Percentiles rank a stretch among this genome's conserved stretches.
Conservation (phyloP, 495 filamentous ascomycete genomes). For the Daldinia loculata region DNA sequence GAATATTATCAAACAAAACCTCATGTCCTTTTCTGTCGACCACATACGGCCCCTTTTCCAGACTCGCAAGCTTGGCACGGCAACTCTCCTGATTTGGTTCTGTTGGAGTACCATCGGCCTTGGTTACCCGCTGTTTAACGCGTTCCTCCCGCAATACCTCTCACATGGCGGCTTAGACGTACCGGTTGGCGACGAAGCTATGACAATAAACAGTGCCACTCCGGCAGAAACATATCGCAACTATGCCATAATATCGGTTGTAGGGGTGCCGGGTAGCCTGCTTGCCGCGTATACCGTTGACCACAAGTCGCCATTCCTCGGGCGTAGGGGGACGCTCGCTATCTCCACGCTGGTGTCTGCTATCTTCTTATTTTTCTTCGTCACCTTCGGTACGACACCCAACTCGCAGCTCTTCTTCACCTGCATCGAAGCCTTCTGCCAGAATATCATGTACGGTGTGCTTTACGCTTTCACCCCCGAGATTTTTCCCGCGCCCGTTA, state of each 20-base stretch:
- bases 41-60: slow-evolving; percentile 59
- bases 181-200: slow-evolving; percentile 10
- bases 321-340: slow-evolving; percentile 76
- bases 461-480: slow-evolving; percentile 87
- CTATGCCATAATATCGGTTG: slow-evolving; percentile 75
- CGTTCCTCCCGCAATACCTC: slow-evolving; percentile 84
- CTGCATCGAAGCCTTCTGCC: slow-evolving; percentile 77
- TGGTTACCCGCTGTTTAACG: slow-evolving; percentile 82
- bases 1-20: slow-evolving; percentile 49
- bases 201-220: slow-evolving; percentile 28
- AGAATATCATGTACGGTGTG: slow-evolving; percentile 87
- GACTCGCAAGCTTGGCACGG: slow-evolving; percentile 56
- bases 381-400: slow-evolving; percentile 66
- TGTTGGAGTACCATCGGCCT: slow-evolving; percentile 64
- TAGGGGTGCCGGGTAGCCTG: slow-evolving; percentile 77
- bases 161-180: slow-evolving; percentile 70
- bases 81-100: slow-evolving; percentile 66
- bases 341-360: slow-evolving; percentile 74
- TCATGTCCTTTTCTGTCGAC: slow-evolving; percentile 55
- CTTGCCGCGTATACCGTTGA: slow-evolving; percentile 77
- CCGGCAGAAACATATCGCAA: slow-evolving; percentile 68
- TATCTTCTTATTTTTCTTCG: slow-evolving; percentile 72
- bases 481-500: slow-evolving; percentile 80
- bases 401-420: slow-evolving; percentile 73
- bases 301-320: slow-evolving; percentile 67